phyloP scores from a whole-genome alignment of 2,329 filamentous ascomycete species.

The Sporothrix protearum region DNA sequence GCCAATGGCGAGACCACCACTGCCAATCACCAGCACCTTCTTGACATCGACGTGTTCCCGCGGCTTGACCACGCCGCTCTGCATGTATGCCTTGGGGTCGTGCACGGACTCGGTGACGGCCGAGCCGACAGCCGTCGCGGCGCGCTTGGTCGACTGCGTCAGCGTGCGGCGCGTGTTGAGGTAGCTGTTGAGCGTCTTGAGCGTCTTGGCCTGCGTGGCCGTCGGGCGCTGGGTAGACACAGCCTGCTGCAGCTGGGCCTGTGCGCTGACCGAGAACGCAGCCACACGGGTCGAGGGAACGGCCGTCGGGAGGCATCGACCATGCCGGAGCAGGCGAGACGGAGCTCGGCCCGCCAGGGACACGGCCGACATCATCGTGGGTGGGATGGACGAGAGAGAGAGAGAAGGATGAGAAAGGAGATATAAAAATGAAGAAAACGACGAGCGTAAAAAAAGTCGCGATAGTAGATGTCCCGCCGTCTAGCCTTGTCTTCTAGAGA shows the following conservation, averaged over 20 bases:
- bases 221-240: conserved; percentile 33
- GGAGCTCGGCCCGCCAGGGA: conserved; percentile 55
- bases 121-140: conserved; percentile 41
- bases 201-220: conserved; percentile 25
- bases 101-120: conserved; percentile 29
- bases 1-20: conserved; percentile 91
- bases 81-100: conserved; percentile 59
- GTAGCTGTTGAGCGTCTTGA: conserved; percentile 16
- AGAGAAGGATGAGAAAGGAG: not conserved
- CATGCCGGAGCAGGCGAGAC: conserved; percentile 52
- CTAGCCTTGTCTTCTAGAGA: conserved; percentile 12
- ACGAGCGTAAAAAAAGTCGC: conserved; percentile 10
- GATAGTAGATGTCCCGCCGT: not conserved
- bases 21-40: conserved; percentile 95
- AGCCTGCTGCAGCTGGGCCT: conserved; percentile 33
- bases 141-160: conserved; percentile 50
- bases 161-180: conserved; percentile 33
- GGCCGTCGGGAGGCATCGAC: conserved; percentile 48
- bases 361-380: conserved; percentile 35
- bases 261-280: conserved; percentile 23
- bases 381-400: not conserved
- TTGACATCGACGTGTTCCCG: conserved; percentile 81
- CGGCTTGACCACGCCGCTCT: conserved; percentile 79
- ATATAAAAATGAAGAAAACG: not conserved
- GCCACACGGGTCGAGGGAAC: conserved; percentile 44